Evolutionary conservation across 306 rosid genomes (phyloP).

Genomic region (Malus orientalis): DNA sequence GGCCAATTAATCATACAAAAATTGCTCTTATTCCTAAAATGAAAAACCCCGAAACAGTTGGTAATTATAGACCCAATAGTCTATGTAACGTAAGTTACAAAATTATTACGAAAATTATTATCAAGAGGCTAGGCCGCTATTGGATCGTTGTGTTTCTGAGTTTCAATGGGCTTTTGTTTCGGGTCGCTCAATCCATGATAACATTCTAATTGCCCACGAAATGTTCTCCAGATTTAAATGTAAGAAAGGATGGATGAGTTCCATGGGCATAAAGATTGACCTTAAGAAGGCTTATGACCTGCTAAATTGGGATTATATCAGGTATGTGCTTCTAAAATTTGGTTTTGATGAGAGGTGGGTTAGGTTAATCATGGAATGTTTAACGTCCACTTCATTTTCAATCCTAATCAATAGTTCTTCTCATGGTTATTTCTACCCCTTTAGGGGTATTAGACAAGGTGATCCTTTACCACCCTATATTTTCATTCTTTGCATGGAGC

Average conservation of each 20-base stretch:
- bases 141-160: too few species aligned
- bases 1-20: too few species aligned
- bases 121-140: not conserved
- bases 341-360: not conserved
- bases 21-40: not conserved
- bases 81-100: too few species aligned
- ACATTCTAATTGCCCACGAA: not conserved
- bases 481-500: too few species aligned
- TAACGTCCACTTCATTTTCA: not conserved
- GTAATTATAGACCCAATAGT: not conserved
- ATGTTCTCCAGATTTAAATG: too few species aligned
- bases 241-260: not conserved
- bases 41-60: not conserved
- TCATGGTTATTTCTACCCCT: not conserved
- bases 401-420: too few species aligned
- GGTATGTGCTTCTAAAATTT: too few species aligned
- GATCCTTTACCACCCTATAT: not conserved
- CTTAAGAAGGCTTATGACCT: too few species aligned
- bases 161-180: too few species aligned
- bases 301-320: not conserved
- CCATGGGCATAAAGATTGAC: too few species aligned
- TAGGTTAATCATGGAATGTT: not conserved
- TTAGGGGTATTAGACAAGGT: not conserved
- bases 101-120: too few species aligned
- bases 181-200: not conserved